These are phyloP conservation scores for Serendipita sp. DNA, from an alignment of 768 basidiomycete species.

Conservation along the genomic window DNA sequence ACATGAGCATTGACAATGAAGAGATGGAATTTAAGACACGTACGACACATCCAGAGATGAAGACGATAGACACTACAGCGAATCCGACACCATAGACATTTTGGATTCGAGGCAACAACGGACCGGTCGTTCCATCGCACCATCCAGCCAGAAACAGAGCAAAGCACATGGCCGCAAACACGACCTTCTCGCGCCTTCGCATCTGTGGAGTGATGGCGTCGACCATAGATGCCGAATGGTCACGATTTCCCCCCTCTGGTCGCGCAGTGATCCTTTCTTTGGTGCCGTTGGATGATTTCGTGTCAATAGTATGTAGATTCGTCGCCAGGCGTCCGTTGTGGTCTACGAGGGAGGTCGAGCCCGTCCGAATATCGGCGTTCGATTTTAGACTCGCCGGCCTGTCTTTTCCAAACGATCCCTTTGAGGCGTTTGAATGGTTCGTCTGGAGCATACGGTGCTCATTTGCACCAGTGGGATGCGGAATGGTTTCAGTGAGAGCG, in stretches of 20 bases:
- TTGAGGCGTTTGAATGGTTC: neutral
- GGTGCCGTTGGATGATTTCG: too few species aligned
- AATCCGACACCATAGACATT: slow-evolving; percentile 35
- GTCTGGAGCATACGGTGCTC: neutral
- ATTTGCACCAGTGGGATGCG: neutral
- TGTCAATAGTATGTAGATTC: too few species aligned
- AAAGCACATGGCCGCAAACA: slow-evolving; percentile 34
- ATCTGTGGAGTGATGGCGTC: neutral
- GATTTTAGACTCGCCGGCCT: too few species aligned
- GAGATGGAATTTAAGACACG: neutral
- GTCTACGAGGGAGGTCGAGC: too few species aligned
- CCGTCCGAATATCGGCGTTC: too few species aligned
- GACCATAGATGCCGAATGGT: neutral
- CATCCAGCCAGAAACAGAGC: slow-evolving; percentile 50
- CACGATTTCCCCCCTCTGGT: too few species aligned
- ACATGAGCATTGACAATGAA: neutral
- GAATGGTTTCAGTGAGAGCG: neutral
- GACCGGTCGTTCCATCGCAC: slow-evolving; percentile 64
- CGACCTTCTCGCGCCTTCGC: slow-evolving; percentile 5
- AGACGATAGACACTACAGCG: slow-evolving; percentile 43
- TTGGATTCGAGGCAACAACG: slow-evolving; percentile 58
- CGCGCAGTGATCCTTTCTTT: too few species aligned
- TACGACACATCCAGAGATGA: slow-evolving; percentile 28
- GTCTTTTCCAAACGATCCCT: too few species aligned
- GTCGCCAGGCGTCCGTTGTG: too few species aligned